Conservation (phyloP, 73 alveolate genomes). For the Paramecium sonneborni region DNA sequence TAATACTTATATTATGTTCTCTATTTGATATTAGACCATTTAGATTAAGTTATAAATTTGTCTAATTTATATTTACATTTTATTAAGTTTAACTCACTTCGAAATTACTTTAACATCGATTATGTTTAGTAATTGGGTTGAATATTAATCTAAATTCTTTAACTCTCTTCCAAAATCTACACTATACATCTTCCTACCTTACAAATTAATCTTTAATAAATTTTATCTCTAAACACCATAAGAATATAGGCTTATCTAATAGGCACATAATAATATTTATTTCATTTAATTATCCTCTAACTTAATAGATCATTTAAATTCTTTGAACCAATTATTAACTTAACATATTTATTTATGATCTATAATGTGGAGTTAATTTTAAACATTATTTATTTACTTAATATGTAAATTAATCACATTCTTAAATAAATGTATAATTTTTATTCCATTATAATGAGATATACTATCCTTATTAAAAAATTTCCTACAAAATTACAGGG, state of each 20-base stretch:
- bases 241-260: not conserved
- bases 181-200: not conserved
- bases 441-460: conserved; percentile 23
- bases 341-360: not conserved
- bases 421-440: conserved; percentile 4
- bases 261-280: not conserved
- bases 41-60: not conserved
- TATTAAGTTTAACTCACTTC: not conserved
- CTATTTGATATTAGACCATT: not conserved
- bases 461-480: not conserved
- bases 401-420: conserved; percentile 9
- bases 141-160: not conserved
- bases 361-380: conserved; percentile 10
- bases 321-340: not conserved
- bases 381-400: not conserved
- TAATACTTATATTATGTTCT: not conserved
- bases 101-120: not conserved
- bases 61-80: not conserved
- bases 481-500: conserved; percentile 13
- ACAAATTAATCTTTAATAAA: not conserved
- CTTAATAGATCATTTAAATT: not conserved
- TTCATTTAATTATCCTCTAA: not conserved
- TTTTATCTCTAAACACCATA: not conserved
- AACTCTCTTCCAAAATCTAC: not conserved
- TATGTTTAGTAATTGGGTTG: not conserved